Evolutionary conservation across 768 basidiomycete species (phyloP), one percentile per base, ranked within the genome.

Genomic region (Auriscalpium microsporum): DNA sequence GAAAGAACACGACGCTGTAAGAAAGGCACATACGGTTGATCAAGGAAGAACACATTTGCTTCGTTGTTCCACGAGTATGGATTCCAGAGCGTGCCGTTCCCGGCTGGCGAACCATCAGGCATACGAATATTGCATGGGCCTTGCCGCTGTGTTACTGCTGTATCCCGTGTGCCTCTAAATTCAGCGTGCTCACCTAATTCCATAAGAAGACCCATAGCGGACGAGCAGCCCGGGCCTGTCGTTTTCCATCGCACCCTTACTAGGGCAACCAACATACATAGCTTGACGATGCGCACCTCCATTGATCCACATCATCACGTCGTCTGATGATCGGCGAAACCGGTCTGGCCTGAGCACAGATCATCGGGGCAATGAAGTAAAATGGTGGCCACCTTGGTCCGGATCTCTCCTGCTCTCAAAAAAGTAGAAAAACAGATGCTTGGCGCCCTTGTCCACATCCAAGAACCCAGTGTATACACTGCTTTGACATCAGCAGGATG

Each of bases 31-130:
- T 5, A 54, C 53, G 53, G 84, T 57, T 84, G 88, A 69, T 82
- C 87, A 56, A 82, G 78, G 75, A 79, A 89, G 73, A 86, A 86
- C 1, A 85, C 78, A 59, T 84, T 85, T 9, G 80, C 81, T 48
- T 79, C 79, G 56, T 78, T 74, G 59, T 83, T 85, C 83, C 84
- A 86, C 1, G 78, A 76, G 59, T 81, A 72, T 0, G 82, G 81
- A 58, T 84, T 84, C 80, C 78, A 86, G 5, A 72, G 63, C 3
- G 84, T 84, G 19, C 81, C 79, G 57, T 84, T 83, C 51, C 74
- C 50, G 28, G 5, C 28, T 7, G 28, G 28, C 2, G 82, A 83
- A n/a, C 58, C 56, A 40, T 76, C 76, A 3, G 70, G 70, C 74
- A 79, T 79, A 63, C 83, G 82, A 56, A 88, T 84, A 50, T 65